Conservation (phyloP, 2,329 filamentous ascomycete species). For the Trichoderma sp. region DNA sequence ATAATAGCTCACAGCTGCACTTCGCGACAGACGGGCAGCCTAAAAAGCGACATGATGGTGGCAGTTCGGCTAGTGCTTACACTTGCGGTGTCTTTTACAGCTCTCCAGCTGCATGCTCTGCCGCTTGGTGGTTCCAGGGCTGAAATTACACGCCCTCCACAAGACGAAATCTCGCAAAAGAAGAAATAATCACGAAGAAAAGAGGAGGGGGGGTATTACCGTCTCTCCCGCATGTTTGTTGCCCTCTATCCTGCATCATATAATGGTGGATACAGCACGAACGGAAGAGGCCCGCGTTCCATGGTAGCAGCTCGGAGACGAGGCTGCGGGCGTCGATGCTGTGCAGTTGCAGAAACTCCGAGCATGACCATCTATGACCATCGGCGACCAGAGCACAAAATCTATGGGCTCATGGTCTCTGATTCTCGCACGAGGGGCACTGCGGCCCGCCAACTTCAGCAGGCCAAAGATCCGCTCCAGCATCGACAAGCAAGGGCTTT, state of each 20-base stretch:
- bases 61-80: conserved; percentile 23
- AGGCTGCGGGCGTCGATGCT: conserved; percentile 15
- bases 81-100: conserved; percentile 23
- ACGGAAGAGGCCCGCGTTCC: not conserved
- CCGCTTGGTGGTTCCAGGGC: conserved; percentile 22
- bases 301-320: not conserved
- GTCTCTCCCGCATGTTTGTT: not conserved
- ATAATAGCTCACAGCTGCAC: conserved; percentile 24
- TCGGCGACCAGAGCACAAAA: conserved; percentile 18
- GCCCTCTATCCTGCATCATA: conserved; percentile 2
- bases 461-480: not conserved
- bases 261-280: conserved; percentile 10
- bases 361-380: not conserved
- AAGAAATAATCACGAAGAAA: not conserved
- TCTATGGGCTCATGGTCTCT: conserved; percentile 8
- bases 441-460: not conserved
- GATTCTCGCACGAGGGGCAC: not conserved
- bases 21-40: conserved; percentile 18
- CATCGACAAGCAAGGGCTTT: not conserved
- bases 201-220: not conserved
- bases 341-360: conserved; percentile 6
- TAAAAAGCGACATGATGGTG: conserved; percentile 21
- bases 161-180: not conserved
- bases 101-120: conserved; percentile 19
- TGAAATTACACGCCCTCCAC: conserved; percentile 23